These are phyloP conservation scores for Myriosclerotinia scirpicola DNA, from an alignment of 2,329 filamentous ascomycete genomes.

Conservation along the genomic window DNA sequence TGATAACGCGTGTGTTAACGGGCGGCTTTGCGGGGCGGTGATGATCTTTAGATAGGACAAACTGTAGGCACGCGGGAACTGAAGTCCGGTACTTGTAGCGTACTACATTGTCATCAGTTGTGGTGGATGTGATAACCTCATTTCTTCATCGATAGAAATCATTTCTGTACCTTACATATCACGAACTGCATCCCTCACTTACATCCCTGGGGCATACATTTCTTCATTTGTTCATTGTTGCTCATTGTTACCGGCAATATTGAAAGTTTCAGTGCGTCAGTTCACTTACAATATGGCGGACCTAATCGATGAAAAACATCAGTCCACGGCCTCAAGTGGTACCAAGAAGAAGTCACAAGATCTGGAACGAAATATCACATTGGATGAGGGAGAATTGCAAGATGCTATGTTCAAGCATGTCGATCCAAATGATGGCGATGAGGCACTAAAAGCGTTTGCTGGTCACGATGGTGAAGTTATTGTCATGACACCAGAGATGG, in stretches of 20 bases:
- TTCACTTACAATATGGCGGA: conserved; percentile 5
- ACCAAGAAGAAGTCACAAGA: conserved; percentile 30
- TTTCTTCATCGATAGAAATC: not conserved
- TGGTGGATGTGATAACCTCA: no score
- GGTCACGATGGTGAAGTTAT: conserved; percentile 44
- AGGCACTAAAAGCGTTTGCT: conserved; percentile 46
- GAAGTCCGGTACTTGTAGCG: not conserved
- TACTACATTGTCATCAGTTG: not conserved
- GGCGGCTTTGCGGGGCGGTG: not conserved
- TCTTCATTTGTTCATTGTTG: not conserved
- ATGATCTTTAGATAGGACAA: not conserved
- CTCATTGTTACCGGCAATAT: no score
- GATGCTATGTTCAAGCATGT: conserved; percentile 41
- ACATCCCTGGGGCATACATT: not conserved
- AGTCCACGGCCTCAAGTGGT: not conserved
- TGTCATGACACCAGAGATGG: conserved; percentile 44
- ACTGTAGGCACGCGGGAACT: not conserved
- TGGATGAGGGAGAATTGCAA: conserved; percentile 30
- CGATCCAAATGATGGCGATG: conserved; percentile 46
- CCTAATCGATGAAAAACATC: conserved; percentile 2
- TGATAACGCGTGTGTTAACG: not conserved
- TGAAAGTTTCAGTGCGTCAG: no score
- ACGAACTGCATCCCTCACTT: not conserved
- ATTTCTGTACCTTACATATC: not conserved
- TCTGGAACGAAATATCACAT: conserved; percentile 26